Conservation (phyloP, 2,329 filamentous ascomycete species). For the Ramichloridium luteum region DNA sequence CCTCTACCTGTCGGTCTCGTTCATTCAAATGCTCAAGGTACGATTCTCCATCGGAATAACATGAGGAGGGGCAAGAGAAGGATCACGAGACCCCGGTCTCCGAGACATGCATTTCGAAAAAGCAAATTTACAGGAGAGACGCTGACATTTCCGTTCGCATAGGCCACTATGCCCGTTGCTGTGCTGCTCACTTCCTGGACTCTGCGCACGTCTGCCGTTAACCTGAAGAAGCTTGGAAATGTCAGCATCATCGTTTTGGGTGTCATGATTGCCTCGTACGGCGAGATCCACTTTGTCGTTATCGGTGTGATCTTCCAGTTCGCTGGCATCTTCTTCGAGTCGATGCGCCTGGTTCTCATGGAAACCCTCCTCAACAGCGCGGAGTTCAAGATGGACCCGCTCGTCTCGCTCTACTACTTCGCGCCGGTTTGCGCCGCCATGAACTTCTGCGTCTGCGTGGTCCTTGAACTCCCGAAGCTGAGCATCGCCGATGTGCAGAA, state of each 20-base stretch:
- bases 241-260: conserved; percentile 90
- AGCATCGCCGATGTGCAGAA: conserved; percentile 58
- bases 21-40: conserved; percentile 99
- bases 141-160: conserved; percentile 7
- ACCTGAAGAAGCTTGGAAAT: conserved; percentile 78
- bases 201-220: conserved; percentile 72
- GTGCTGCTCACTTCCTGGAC: conserved; percentile 83
- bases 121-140: too few species aligned
- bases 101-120: too few species aligned
- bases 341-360: conserved; percentile 71
- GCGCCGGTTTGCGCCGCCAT: conserved; percentile 72
- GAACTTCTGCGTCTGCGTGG: conserved; percentile 61
- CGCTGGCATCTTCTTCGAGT: conserved; percentile 68
- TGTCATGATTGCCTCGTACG: conserved; percentile 86
- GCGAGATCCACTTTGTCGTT: conserved; percentile 87
- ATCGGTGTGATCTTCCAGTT: conserved; percentile 69
- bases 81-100: too few species aligned
- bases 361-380: conserved; percentile 68
- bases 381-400: conserved; percentile 85
- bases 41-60: too few species aligned
- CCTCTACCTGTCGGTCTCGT: conserved; percentile 86
- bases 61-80: too few species aligned
- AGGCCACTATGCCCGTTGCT: conserved; percentile 90
- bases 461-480: conserved; percentile 61
- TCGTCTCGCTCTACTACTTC: conserved; percentile 84